These are phyloP conservation scores for Pyrus hybrid DNA, from an alignment of 331 rosid genomes.

Conservation along the genomic window DNA sequence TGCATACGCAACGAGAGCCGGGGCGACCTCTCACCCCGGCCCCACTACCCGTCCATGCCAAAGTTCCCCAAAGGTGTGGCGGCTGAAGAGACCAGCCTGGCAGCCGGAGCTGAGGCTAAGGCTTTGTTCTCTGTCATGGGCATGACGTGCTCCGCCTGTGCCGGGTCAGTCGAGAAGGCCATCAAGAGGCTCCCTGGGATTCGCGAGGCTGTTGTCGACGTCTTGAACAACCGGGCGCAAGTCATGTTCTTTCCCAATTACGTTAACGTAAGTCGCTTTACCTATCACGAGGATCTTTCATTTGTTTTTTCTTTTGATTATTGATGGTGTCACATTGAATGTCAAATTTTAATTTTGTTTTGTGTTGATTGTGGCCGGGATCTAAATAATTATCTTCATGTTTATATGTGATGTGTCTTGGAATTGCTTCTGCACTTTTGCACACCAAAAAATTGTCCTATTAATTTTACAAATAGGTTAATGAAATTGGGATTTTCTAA, in stretches of 20 bases:
- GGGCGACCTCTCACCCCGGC: conserved; percentile 29
- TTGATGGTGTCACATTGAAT: neutral
- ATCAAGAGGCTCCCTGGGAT: conserved; percentile 76
- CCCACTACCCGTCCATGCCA: conserved; percentile 86
- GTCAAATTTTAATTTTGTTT: neutral
- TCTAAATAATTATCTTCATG: neutral
- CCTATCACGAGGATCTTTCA: neutral
- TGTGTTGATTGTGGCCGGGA: neutral
- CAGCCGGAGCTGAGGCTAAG: conserved; percentile 24
- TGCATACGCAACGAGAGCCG: conserved; percentile 34
- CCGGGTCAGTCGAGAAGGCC: conserved; percentile 71
- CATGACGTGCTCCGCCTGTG: conserved; percentile 80
- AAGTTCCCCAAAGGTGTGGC: conserved; percentile 44
- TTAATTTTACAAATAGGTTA: neutral
- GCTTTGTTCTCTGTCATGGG: conserved; percentile 61
- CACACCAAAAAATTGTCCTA: neutral
- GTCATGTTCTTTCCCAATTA: conserved; percentile 44
- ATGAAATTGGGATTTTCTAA: neutral
- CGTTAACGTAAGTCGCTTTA: conserved; percentile 42
- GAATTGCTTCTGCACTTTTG: neutral
- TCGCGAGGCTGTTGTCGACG: conserved; percentile 61
- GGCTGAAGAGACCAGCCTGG: neutral
- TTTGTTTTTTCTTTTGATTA: neutral
- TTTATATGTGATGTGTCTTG: neutral
- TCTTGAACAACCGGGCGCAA: conserved; percentile 60